phyloP scores from a whole-genome alignment of 306 rosid genomes.

The Acacia crassicarpa region DNA sequence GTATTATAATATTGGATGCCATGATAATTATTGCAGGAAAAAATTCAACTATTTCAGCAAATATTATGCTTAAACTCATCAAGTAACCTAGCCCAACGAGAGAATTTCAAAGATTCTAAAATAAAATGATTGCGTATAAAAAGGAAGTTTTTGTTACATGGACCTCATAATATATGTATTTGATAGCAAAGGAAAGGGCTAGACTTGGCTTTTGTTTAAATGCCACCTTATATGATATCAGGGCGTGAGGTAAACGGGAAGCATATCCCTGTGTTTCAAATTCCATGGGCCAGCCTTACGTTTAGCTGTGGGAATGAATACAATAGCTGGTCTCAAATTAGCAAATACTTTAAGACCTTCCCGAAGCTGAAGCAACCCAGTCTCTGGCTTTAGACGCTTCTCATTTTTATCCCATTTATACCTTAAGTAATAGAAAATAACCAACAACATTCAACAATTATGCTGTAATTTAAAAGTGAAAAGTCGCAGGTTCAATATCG shows the following conservation, averaged over 20 bases:
- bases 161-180: background rate
- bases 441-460: no score
- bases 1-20: background rate
- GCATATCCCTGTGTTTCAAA: background rate
- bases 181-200: background rate
- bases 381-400: slow-evolving; percentile 87
- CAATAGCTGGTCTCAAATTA: slow-evolving; percentile 18
- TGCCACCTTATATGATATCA: background rate
- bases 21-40: background rate
- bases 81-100: background rate
- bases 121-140: background rate
- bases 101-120: background rate
- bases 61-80: background rate
- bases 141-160: background rate
- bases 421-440: slow-evolving; percentile 34
- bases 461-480: no score
- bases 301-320: slow-evolving; percentile 7
- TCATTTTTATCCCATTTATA: slow-evolving; percentile 84
- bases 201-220: background rate
- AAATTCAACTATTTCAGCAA: background rate
- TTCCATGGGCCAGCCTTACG: background rate
- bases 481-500: no score
- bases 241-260: background rate
- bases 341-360: slow-evolving; percentile 19
- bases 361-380: slow-evolving; percentile 48